These are phyloP conservation scores for Coemansia sp. DNA, from an alignment of 192 early-diverging fungal species.

Conservation along the genomic window DNA sequence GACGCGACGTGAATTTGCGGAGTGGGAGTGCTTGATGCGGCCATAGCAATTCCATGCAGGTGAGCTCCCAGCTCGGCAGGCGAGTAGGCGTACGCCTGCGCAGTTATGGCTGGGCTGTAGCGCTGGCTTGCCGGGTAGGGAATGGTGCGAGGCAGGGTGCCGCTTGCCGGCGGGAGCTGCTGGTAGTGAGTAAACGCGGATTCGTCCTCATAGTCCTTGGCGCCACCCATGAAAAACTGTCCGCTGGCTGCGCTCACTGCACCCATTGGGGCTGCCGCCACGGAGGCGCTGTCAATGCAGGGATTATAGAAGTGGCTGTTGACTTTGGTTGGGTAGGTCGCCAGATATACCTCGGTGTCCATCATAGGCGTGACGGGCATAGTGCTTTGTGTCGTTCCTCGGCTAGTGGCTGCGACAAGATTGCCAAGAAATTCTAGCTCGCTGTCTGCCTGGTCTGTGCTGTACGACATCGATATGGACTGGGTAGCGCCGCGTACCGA, in stretches of 20 bases:
- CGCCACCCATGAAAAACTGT: neutral
- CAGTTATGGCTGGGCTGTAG: neutral
- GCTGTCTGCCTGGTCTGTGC: neutral
- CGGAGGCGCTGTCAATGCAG: neutral
- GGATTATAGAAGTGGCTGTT: slow-evolving; percentile 7
- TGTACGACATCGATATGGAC: neutral
- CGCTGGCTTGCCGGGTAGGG: neutral
- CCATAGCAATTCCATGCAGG: neutral
- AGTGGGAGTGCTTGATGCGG: neutral
- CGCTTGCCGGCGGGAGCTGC: neutral
- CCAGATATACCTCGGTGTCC: slow-evolving; percentile 17
- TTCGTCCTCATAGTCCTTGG: neutral
- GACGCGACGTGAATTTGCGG: neutral
- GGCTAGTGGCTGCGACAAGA: neutral
- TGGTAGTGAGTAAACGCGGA: neutral
- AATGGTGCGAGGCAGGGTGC: neutral
- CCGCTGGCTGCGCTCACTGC: neutral
- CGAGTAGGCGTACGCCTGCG: neutral
- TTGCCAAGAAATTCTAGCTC: slow-evolving; percentile 5
- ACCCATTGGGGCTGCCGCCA: neutral
- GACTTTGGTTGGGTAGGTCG: slow-evolving; percentile 1
- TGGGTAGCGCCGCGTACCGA: neutral
- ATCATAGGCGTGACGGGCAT: slow-evolving; percentile 33
- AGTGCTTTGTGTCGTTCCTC: slow-evolving; percentile 7
- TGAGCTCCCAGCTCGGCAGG: neutral